These are phyloP conservation scores for Linnemannia schmuckeri DNA, from an alignment of 192 early-diverging fungal species.

Conservation along the genomic window DNA sequence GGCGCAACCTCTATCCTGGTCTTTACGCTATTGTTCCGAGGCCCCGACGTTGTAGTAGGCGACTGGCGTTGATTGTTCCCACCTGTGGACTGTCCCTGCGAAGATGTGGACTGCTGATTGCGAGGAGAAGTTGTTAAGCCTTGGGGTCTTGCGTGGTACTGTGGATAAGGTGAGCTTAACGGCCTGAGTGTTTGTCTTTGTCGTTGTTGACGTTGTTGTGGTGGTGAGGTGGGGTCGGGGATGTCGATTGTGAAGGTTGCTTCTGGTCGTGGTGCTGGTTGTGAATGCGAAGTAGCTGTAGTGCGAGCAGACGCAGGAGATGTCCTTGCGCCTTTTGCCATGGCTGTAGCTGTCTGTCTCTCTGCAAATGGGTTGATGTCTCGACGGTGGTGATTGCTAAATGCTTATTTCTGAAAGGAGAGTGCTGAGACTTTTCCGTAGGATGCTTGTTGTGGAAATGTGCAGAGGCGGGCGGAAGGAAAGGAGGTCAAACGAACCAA, in stretches of 20 bases:
- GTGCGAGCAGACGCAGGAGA: not conserved
- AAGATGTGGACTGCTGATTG: not conserved
- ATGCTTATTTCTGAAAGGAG: too few relatives aligned
- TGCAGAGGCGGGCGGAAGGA: too few relatives aligned
- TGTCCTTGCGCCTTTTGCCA: not conserved
- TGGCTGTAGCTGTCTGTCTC: too few relatives aligned
- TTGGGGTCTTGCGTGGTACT: not conserved
- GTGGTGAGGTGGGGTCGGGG: not conserved
- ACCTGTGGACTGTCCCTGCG: not conserved
- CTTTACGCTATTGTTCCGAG: not conserved
- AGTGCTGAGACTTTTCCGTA: too few relatives aligned
- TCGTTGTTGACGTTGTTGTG: not conserved
- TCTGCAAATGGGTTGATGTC: too few relatives aligned
- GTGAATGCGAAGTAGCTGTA: not conserved
- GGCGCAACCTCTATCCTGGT: not conserved
- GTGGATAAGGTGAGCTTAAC: not conserved
- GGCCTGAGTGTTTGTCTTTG: not conserved
- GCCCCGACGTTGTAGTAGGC: not conserved
- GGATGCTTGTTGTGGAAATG: too few relatives aligned
- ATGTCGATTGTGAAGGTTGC: not conserved
- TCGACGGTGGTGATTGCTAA: too few relatives aligned
- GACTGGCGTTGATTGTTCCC: not conserved
- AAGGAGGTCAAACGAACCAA: too few relatives aligned
- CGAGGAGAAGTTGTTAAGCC: not conserved
- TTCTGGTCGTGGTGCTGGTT: too few relatives aligned